A percentile compares a stretch with the other conserved stretches of the same genome.
Evolutionary conservation across 495 filamentous ascomycete species (phyloP).

Genomic region (Neurospora pannonica): DNA sequence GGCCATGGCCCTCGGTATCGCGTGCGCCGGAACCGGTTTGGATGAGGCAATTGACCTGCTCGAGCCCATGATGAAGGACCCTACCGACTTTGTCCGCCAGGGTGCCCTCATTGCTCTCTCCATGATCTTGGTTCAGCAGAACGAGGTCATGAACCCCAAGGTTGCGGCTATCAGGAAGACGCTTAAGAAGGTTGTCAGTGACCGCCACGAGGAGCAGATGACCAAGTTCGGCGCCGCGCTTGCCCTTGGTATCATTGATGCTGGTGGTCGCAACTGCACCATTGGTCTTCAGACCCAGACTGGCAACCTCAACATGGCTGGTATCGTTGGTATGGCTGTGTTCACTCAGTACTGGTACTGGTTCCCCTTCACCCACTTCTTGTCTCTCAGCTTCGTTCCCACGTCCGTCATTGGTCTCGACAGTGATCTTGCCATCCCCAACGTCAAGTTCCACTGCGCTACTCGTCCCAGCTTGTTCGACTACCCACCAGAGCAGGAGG

Average conservation of each 20-base stretch:
- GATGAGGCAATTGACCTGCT: constrained; percentile 95
- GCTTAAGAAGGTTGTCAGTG: constrained; percentile 81
- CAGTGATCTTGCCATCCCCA: constrained; percentile 86
- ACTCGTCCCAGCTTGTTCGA: constrained; percentile 93
- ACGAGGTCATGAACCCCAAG: constrained; percentile 90
- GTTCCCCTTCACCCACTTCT: constrained; percentile 98
- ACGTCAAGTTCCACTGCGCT: constrained; percentile 91
- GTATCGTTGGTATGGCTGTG: constrained; percentile 93
- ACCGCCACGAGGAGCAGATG: constrained; percentile 98
- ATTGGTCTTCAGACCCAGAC: constrained; percentile 96
- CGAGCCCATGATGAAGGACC: constrained; percentile 99
- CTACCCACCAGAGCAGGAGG: constrained; percentile 92
- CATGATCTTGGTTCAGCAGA: constrained; percentile 98
- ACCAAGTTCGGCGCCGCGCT: constrained; percentile 95
- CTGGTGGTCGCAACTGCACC: constrained; percentile 95
- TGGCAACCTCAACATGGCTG: constrained; percentile 94
- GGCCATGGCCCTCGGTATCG: constrained; percentile 96
- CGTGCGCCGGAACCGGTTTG: constrained; percentile 91
- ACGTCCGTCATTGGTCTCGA: constrained; percentile 93
- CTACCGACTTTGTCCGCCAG: constrained; percentile 95
- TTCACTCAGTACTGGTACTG: constrained; percentile 99
- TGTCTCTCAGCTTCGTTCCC: constrained; percentile 85
- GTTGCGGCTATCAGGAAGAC: constrained; percentile 73
- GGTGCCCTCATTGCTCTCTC: constrained; percentile 89
- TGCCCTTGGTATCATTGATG: constrained; percentile 94